A percentile compares a stretch with the other conserved stretches of the same genome.
phyloP scores from a whole-genome alignment of 805 yeast species.

The Ogataea degrootiae region DNA sequence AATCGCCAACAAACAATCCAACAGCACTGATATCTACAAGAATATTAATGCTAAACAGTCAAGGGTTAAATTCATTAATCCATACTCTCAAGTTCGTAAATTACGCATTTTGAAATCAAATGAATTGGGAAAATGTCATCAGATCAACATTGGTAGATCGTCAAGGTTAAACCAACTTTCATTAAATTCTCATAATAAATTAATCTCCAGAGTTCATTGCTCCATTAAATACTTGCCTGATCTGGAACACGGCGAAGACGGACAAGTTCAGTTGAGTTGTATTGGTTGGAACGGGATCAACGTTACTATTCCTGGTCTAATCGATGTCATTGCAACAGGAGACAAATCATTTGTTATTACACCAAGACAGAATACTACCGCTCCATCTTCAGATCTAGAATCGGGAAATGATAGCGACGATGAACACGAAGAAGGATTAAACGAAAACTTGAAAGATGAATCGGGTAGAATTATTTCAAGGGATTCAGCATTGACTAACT shows the following conservation, averaged over 20 bases:
- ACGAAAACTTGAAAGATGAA: slow-evolving; percentile 2
- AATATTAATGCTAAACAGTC: neutral
- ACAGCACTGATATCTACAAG: too few species aligned
- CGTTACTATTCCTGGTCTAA: slow-evolving; percentile 52
- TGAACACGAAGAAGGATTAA: neutral
- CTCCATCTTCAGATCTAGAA: too few species aligned
- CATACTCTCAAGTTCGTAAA: slow-evolving; percentile 32
- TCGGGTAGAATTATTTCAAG: slow-evolving; percentile 34
- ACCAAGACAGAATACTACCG: too few species aligned
- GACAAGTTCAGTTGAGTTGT: slow-evolving; percentile 53
- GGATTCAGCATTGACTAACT: slow-evolving; percentile 43
- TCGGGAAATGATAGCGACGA: too few species aligned
- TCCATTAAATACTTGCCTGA: slow-evolving; percentile 39
- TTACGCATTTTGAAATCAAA: slow-evolving; percentile 36
- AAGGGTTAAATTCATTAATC: slow-evolving; percentile 28
- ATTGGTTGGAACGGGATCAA: slow-evolving; percentile 79
- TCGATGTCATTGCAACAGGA: slow-evolving; percentile 24
- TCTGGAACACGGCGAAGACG: slow-evolving; percentile 19
- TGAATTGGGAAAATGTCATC: slow-evolving; percentile 20
- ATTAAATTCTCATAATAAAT: slow-evolving; percentile 44
- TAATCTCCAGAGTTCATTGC: slow-evolving; percentile 66
- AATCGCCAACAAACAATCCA: too few species aligned
- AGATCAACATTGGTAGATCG: slow-evolving; percentile 61
- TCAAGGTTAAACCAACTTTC: slow-evolving; percentile 51
- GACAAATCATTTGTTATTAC: neutral